phyloP scores from a whole-genome alignment of 805 yeast genomes.

The Zygosaccharomyces bisporus region DNA sequence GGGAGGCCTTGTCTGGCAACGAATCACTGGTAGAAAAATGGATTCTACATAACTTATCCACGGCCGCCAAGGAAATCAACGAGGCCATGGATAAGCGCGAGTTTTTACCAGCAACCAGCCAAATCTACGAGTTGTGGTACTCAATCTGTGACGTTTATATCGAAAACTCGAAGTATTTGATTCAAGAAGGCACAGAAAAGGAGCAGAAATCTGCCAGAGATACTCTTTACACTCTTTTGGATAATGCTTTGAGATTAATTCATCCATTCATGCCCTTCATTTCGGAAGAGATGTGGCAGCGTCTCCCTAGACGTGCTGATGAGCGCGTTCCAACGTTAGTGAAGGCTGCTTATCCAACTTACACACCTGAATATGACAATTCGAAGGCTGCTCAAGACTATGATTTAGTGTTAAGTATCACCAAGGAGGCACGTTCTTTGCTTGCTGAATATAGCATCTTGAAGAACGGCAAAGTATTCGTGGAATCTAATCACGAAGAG shows the following conservation, averaged over 20 bases:
- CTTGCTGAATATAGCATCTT: slow-evolving; percentile 85
- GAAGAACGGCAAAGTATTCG: slow-evolving; percentile 81
- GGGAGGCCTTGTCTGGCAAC: slow-evolving; percentile 60
- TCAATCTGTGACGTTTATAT: slow-evolving; percentile 96
- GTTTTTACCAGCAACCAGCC: slow-evolving; percentile 81
- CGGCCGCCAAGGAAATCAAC: slow-evolving; percentile 61
- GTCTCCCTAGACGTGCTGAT: slow-evolving; percentile 80
- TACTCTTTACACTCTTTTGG: slow-evolving; percentile 88
- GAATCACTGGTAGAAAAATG: slow-evolving; percentile 94
- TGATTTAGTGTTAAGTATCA: slow-evolving; percentile 77
- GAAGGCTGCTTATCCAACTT: slow-evolving; percentile 75
- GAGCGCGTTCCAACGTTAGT: slow-evolving; percentile 71
- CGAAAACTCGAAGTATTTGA: slow-evolving; percentile 91
- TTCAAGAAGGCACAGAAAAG: slow-evolving; percentile 81
- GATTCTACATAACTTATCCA: slow-evolving; percentile 84
- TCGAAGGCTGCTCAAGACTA: slow-evolving; percentile 67
- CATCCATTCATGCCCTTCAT: slow-evolving; percentile 99
- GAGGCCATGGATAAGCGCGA: slow-evolving; percentile 76
- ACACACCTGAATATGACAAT: slow-evolving; percentile 57
- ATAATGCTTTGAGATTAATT: slow-evolving; percentile 83
- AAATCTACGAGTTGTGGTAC: slow-evolving; percentile 91
- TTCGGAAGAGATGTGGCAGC: slow-evolving; percentile 99
- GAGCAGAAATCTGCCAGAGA: slow-evolving; percentile 90
- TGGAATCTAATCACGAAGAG: slow-evolving; percentile 56
- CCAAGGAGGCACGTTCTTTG: slow-evolving; percentile 88